Base-by-base conservation (phyloP, 306 rosid species). In the Dryas alaskensis region DNA sequence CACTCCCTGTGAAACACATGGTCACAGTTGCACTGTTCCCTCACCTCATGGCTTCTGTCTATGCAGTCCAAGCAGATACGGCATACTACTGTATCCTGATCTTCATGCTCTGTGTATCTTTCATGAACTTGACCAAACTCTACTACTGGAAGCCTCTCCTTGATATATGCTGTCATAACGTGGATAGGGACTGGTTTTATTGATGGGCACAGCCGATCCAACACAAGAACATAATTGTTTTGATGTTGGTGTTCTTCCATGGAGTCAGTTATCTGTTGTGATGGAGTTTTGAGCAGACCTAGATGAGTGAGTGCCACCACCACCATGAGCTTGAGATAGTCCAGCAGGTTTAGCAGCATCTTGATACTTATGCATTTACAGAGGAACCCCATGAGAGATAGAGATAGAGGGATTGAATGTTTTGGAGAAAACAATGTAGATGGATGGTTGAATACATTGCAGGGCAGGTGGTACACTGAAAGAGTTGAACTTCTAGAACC, bases 1-100 rank as follows among this genome's bases (percentile, higher is more conserved):
- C 84, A 83, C 19, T 69, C 65, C 42, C 31, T 58, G 43, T 80
- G 87, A 16, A 79, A 83, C 6, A 83, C 79, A 64, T 83, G 84
- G 3, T 57, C 65, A 9, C 82, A 80, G 44, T 76, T 73, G 7
- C 3, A 2, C 10, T 64, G 77, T 51, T 76, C 72, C 47, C 78
- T 83, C 52, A 80, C 76, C 58, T 48, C 65, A 1, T 83, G 84
- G 64, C 68, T 73, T 65, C 59, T 9, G 61, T 83, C 75, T 16
- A 83, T 59, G 72, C 72, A 46, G 13, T 75, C 60, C 78, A 76
- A 69, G 73, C 87, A 80, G 46, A 80, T 55, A 14, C 54, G 22
- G 17, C 86, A 79, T 0, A 27, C 25, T 8, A 44, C 25, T 8
- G 43, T 60, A 0, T 54, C 52, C 47, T 14, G 7, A 57, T 51